Percentiles rank a stretch among this genome's conserved stretches.
phyloP scores from a whole-genome alignment of 352 stramenopile genomes.

The Globisporangium echinulatum region DNA sequence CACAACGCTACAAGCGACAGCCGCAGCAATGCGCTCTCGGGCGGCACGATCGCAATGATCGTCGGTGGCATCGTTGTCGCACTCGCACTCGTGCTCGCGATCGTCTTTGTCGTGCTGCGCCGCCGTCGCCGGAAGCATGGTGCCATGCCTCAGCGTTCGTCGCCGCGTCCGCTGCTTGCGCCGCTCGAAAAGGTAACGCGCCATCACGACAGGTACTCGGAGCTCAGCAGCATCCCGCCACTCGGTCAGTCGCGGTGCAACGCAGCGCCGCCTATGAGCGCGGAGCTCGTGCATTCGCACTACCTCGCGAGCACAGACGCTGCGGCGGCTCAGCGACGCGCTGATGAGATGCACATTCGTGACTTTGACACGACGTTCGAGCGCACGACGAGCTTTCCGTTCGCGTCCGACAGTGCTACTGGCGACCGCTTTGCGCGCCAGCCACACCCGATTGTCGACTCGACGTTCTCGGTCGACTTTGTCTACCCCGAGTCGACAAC shows the following conservation, averaged over 20 bases:
- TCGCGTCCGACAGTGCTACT: not conserved
- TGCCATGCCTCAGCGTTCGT: not conserved
- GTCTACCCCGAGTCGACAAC: slow-evolving; percentile 16
- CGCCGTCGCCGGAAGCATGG: not conserved
- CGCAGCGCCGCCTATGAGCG: slow-evolving; percentile 2
- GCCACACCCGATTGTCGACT: slow-evolving; percentile 15
- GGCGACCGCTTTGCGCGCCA: not conserved
- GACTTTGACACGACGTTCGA: slow-evolving; percentile 18
- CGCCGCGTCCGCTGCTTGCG: not conserved
- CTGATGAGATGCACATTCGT: slow-evolving; percentile 23
- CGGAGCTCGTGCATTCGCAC: not conserved
- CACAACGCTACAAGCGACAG: not conserved
- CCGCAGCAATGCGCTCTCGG: slow-evolving; percentile 2
- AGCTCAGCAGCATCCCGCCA: slow-evolving; percentile 1
- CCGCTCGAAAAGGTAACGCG: slow-evolving; percentile 10
- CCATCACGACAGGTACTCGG: slow-evolving; percentile 9
- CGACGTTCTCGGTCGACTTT: slow-evolving; percentile 31
- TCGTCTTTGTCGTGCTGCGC: slow-evolving; percentile 1
- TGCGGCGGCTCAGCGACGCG: not conserved
- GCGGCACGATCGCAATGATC: slow-evolving; percentile 1
- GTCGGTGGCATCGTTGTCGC: slow-evolving; percentile 3
- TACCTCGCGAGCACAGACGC: slow-evolving; percentile 9
- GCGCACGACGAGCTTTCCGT: slow-evolving; percentile 19
- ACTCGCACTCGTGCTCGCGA: slow-evolving; percentile 5
- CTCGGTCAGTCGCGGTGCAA: slow-evolving; percentile 5